Evolutionary conservation across 495 filamentous ascomycete genomes (phyloP), one percentile per base, ranked within the genome.

Genomic region (Cetradonia linearis): DNA sequence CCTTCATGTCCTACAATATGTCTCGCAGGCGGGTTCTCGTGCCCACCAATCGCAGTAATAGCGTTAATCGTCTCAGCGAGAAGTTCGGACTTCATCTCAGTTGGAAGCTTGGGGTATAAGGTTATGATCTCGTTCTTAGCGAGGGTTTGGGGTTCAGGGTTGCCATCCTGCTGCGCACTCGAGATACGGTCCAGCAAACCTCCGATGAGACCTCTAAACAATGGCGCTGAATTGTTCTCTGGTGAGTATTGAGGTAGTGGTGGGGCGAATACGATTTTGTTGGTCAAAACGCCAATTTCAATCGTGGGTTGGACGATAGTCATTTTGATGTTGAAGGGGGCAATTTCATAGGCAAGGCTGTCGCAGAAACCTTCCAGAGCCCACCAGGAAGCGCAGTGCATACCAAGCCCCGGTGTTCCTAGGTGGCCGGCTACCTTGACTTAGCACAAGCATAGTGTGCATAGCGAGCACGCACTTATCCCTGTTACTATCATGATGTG

Each of bases 301-400:
- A 89, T 78, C 62, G 83, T 86, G 62, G 91, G 89, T 74, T 98
- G 93, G 47, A 98, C 83, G 66, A 98, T 91, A 40, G 89, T 95
- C 66, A 96, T 81, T 71, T 92, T 95, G 77, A 97, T 83, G 71
- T 95, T 95, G 78, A 96, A 97, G 1, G 93, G 93, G 0, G 93
- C 93, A 56, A 98, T 87, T 73, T 98, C 93, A 74, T 95, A 98
- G 1, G 91, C 91, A 13, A 98, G 77, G 52, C 89, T 93, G 38
- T 72, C 92, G 73, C 90, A 95, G 71, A 93, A 96, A n/a, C 93
- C 93, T 72, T 98, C 93, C 7, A 97, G 81, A 9, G 92, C 93
- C 90, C 94, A 96, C 44, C 88, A 89, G 28, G 89, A 84, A 48
- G 93, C 91, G 66, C 88, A 90, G 70, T 93, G 94, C 78, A 93